A percentile compares a stretch with the other conserved stretches of the same genome.
phyloP scores from a whole-genome alignment of 2,329 filamentous ascomycete genomes.

The Microcera coccophila region DNA sequence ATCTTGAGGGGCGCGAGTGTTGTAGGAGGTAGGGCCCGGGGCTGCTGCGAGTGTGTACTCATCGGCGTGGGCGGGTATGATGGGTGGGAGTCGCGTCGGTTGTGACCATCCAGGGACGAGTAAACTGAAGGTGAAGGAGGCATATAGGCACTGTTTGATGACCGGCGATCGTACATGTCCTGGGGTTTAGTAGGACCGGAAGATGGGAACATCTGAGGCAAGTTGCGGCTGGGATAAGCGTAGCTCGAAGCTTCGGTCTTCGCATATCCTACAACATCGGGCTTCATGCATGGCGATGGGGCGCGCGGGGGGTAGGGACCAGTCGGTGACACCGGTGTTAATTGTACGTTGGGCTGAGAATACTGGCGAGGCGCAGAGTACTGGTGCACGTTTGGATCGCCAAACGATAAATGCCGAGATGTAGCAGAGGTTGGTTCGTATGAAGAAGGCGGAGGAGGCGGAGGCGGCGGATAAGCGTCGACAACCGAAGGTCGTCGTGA shows the following conservation, averaged over 20 bases:
- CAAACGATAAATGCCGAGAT: conserved; percentile 34
- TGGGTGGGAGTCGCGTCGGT: conserved; percentile 29
- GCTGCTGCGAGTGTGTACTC: conserved; percentile 19
- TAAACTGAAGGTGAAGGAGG: conserved; percentile 38
- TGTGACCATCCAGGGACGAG: conserved; percentile 25
- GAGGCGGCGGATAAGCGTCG: conserved; percentile 40
- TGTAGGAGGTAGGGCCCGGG: conserved; percentile 17
- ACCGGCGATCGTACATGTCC: conserved; percentile 37
- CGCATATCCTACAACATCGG: conserved; percentile 38
- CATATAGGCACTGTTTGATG: conserved; percentile 32
- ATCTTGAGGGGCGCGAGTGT: conserved; percentile 38
- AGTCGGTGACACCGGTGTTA: conserved; percentile 33
- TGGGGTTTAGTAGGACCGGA: conserved; percentile 25
- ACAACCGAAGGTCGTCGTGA: conserved; percentile 47
- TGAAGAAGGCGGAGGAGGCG: conserved; percentile 34
- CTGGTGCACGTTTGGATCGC: conserved; percentile 32
- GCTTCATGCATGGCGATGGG: conserved; percentile 39
- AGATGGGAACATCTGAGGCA: conserved; percentile 30
- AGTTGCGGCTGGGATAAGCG: conserved; percentile 25
- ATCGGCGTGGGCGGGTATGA: conserved; percentile 28
- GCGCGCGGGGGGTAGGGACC: conserved; percentile 33
- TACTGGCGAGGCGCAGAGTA: conserved; percentile 37
- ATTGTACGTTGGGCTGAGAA: conserved; percentile 33
- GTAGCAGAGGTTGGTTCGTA: conserved; percentile 30
- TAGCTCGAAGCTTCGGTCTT: background rate